A percentile compares a stretch with the other conserved stretches of the same genome.
Conservation (phyloP, 495 filamentous ascomycete species). For the Pyrenopolyporus hunteri region DNA sequence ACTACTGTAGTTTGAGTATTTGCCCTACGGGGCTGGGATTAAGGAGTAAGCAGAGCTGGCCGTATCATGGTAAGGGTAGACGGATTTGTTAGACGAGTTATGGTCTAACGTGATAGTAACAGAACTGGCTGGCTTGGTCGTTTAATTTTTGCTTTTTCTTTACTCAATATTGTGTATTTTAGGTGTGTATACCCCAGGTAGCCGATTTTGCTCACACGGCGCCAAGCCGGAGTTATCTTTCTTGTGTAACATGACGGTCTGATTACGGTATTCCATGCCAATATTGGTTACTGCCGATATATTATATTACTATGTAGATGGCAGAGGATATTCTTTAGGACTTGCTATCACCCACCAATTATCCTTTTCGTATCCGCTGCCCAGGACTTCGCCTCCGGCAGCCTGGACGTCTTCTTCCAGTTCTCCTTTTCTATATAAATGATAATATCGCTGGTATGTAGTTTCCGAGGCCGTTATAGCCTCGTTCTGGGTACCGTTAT, state of each 20-base stretch:
- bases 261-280: slow-evolving; percentile 2
- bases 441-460: slow-evolving; percentile 90
- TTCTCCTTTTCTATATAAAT: slow-evolving; percentile 87
- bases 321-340: slow-evolving; percentile 14
- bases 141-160: slow-evolving; percentile 5
- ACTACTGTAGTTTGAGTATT: slow-evolving; percentile 2
- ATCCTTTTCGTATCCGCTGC: slow-evolving; percentile 92
- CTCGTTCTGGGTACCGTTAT: slow-evolving; percentile 10
- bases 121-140: slow-evolving; percentile 1
- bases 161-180: too few relatives aligned
- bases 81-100: slow-evolving; percentile 11
- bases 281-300: too few relatives aligned
- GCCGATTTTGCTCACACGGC: too few relatives aligned
- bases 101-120: too few relatives aligned
- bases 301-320: slow-evolving; percentile 17
- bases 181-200: too few relatives aligned
- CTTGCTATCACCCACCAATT: slow-evolving; percentile 85
- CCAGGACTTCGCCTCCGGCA: slow-evolving; percentile 77
- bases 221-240: too few relatives aligned
- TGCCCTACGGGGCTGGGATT: background rate
- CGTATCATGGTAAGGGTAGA: background rate
- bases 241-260: slow-evolving; percentile 8
- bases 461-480: slow-evolving; percentile 40
- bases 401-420: slow-evolving; percentile 77
- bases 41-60: background rate